Conservation (phyloP, 352 stramenopile genomes). For the Lagenidium giganteum region DNA sequence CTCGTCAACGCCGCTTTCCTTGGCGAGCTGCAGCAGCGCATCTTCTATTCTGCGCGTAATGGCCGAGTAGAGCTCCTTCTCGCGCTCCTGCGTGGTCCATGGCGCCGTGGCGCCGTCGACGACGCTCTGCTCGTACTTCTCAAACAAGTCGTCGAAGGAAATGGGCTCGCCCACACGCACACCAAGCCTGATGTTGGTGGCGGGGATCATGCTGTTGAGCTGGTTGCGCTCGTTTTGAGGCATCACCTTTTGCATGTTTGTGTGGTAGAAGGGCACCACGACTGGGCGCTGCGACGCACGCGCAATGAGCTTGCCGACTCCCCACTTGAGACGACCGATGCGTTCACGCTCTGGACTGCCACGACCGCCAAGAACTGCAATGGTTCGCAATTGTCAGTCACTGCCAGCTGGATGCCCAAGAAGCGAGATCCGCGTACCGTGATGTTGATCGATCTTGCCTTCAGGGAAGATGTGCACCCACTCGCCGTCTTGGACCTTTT, state of each 20-base stretch:
- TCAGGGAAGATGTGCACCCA: constrained; percentile 89
- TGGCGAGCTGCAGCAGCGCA: constrained; percentile 55
- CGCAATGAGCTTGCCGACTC: constrained; percentile 82
- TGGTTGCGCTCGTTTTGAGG: constrained; percentile 73
- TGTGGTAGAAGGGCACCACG: constrained; percentile 83
- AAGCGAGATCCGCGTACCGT: constrained; percentile 21
- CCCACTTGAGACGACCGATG: constrained; percentile 84
- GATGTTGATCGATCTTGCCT: constrained; percentile 74
- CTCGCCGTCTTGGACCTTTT: constrained; percentile 69
- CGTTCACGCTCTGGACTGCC: constrained; percentile 52
- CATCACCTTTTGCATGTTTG: constrained; percentile 87
- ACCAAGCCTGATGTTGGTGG: constrained; percentile 37
- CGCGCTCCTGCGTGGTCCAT: constrained; percentile 57
- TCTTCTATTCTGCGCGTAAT: constrained; percentile 83
- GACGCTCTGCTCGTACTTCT: constrained; percentile 41
- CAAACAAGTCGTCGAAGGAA: constrained; percentile 80
- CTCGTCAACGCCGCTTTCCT: constrained; percentile 21
- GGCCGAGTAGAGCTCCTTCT: constrained; percentile 77
- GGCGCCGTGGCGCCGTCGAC: constrained; percentile 30
- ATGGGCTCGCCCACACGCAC: constrained; percentile 73
- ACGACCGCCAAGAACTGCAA: constrained; percentile 62
- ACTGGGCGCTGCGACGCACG: constrained; percentile 58
- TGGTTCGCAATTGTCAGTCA: too few species aligned
- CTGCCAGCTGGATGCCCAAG: neutral
- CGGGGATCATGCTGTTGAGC: constrained; percentile 60